Conservation (phyloP, 176 grass and related monocot species). For the Echinochloa phyllopogon region DNA sequence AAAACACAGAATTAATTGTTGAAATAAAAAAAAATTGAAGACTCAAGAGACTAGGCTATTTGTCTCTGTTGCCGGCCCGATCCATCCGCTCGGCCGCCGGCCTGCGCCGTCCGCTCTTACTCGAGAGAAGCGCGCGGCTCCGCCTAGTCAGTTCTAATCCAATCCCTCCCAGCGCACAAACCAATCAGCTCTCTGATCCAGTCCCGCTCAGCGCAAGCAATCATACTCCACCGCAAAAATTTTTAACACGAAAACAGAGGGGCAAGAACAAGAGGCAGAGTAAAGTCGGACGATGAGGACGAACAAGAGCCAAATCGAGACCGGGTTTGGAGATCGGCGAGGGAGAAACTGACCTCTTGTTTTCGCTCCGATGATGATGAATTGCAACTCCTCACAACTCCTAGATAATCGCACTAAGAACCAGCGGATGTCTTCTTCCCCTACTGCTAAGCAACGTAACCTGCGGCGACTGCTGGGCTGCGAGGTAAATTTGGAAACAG, state of each 20-base stretch:
- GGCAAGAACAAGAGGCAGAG: not conserved
- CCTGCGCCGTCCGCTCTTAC: no score
- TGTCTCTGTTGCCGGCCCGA: no score
- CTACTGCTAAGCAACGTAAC: slow-evolving; percentile 16
- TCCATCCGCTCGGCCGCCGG: no score
- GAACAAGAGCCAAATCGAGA: not conserved
- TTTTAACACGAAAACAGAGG: not conserved
- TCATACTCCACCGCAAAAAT: not conserved
- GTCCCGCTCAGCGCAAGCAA: not conserved
- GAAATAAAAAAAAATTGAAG: no score
- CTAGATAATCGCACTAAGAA: not conserved
- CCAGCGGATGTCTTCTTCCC: not conserved
- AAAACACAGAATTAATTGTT: no score
- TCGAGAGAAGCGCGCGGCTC: no score
- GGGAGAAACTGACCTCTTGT: not conserved
- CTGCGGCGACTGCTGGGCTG: slow-evolving; percentile 18
- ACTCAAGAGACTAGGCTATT: no score
- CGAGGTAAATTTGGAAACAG: slow-evolving; percentile 31
- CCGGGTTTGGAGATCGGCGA: not conserved
- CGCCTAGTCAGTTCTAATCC: not conserved
- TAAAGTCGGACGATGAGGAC: not conserved
- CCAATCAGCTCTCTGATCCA: not conserved
- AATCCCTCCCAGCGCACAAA: not conserved
- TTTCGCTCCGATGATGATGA: not conserved
- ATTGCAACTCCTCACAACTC: not conserved